Base-by-base conservation (phyloP, 179 eudicot genomes). In the Sideroxylon spinosum region DNA sequence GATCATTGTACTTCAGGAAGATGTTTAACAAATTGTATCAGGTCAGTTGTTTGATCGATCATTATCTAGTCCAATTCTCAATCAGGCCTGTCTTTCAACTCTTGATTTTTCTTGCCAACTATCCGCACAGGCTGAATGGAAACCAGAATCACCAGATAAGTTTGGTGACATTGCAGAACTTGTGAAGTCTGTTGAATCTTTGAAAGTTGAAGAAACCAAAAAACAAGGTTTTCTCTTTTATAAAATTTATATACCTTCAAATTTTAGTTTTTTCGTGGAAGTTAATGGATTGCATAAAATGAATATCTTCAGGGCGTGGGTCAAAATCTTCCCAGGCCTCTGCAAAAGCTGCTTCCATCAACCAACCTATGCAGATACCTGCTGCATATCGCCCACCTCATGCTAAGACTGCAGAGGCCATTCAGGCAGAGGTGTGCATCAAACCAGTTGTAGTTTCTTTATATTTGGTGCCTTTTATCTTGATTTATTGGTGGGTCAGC, bases 361-460 rank as follows among this genome's bases (percentile, higher is more conserved):
- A 85, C 71, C 86, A 89, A 48, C 77, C 91, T 49, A 59, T 78
- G 23, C 91, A 86, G 75, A 95, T 91, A 87, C 91, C 97, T 81
- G 90, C 93, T 82, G 97, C 98, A 80, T 95, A 95, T 87, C 91
- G 93, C 29, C 99, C 99, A 49, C 99, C 99, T 82, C 93, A 89
- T 78, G 97, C 94, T 61, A 95, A 90, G 89, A 84, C 86, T 85
- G 91, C 94, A 52, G 97, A 93, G 77, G 86, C 88, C 53, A 88
- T 88, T 78, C 91, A 91, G 88, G 93, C 90, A 69, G 89, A 93
- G 99, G 99, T 95, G 86, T 61, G 65, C 71, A 56, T 64, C 8
- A 48, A 4, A 37, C 71, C 78, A 76, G 66, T 52, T 80, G 75
- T 48, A 16, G 20, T 67, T 61, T 62, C 52, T 71, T 57, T 7